phyloP scores from a whole-genome alignment of 2,329 filamentous ascomycete genomes.

The Clonostachys byssicola region DNA sequence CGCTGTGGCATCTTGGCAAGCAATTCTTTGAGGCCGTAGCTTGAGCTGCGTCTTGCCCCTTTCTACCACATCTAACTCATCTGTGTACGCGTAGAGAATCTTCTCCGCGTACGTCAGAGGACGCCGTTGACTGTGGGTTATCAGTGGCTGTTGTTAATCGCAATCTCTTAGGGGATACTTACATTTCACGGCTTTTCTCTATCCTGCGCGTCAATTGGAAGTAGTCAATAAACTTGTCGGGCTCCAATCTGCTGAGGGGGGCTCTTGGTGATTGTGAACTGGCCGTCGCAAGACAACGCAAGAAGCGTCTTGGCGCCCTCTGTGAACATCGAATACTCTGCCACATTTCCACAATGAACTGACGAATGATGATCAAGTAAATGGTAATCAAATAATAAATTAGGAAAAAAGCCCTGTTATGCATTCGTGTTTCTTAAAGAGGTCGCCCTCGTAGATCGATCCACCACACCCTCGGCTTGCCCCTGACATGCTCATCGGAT shows the following conservation, averaged over 20 bases:
- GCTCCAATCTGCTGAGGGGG: neutral
- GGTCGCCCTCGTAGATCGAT: too few relatives aligned
- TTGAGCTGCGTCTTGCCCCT: constrained; percentile 3
- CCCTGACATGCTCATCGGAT: too few relatives aligned
- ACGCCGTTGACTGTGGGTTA: neutral
- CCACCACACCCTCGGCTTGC: too few relatives aligned
- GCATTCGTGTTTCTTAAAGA: too few relatives aligned
- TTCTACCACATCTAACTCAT: constrained; percentile 1
- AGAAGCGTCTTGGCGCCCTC: too few relatives aligned
- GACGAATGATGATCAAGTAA: too few relatives aligned
- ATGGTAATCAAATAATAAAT: too few relatives aligned
- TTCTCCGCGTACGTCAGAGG: constrained; percentile 7
- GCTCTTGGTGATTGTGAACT: neutral
- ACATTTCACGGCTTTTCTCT: neutral
- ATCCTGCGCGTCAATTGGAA: neutral
- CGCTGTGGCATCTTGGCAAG: constrained; percentile 8
- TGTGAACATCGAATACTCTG: too few relatives aligned
- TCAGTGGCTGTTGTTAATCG: neutral
- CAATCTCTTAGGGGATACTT: neutral
- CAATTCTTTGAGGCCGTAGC: constrained; percentile 4
- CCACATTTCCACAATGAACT: too few relatives aligned
- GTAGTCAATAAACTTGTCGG: neutral
- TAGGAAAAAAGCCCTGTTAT: too few relatives aligned
- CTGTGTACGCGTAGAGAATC: constrained; percentile 2
- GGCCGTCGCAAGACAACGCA: too few relatives aligned